Evolutionary conservation across 805 yeast genomes (phyloP).

Genomic region (Candida schatavii): DNA sequence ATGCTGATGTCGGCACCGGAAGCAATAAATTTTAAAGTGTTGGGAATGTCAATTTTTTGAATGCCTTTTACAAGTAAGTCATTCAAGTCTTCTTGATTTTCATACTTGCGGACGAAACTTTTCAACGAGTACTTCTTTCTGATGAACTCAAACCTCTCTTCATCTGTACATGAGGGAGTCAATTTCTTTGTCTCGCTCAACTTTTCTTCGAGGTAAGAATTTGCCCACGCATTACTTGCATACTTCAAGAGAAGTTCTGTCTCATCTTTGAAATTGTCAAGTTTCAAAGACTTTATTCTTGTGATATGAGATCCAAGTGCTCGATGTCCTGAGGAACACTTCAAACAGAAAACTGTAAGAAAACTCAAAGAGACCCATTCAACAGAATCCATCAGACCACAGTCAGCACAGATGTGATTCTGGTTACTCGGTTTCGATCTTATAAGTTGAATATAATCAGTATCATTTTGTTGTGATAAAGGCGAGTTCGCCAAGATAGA

Average conservation of each 20-base stretch:
- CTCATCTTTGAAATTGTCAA: slow-evolving; percentile 69
- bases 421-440: slow-evolving; percentile 43
- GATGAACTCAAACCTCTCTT: slow-evolving; percentile 56
- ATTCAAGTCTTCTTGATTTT: slow-evolving; percentile 16
- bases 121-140: slow-evolving; percentile 59
- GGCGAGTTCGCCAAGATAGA: slow-evolving; percentile 26
- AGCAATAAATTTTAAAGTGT: slow-evolving; percentile 42
- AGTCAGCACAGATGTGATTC: slow-evolving; percentile 74
- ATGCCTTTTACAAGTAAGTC: slow-evolving; percentile 50
- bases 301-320: slow-evolving; percentile 80
- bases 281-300: slow-evolving; percentile 71
- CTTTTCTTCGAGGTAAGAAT: slow-evolving; percentile 56
- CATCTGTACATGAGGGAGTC: slow-evolving; percentile 33
- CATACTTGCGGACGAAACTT: slow-evolving; percentile 38
- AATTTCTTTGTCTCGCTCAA: slow-evolving; percentile 21
- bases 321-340: slow-evolving; percentile 87
- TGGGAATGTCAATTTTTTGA: slow-evolving; percentile 45
- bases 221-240: slow-evolving; percentile 54
- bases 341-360: slow-evolving; percentile 70
- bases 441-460: slow-evolving; percentile 36
- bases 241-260: slow-evolving; percentile 49
- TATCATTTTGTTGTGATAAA: slow-evolving; percentile 13
- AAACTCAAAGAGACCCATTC: slow-evolving; percentile 87
- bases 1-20: slow-evolving; percentile 48
- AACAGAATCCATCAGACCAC: slow-evolving; percentile 60